These are phyloP conservation scores for Ophiostoma fasciatum DNA, from an alignment of 2,329 filamentous ascomycete species.

Conservation along the genomic window DNA sequence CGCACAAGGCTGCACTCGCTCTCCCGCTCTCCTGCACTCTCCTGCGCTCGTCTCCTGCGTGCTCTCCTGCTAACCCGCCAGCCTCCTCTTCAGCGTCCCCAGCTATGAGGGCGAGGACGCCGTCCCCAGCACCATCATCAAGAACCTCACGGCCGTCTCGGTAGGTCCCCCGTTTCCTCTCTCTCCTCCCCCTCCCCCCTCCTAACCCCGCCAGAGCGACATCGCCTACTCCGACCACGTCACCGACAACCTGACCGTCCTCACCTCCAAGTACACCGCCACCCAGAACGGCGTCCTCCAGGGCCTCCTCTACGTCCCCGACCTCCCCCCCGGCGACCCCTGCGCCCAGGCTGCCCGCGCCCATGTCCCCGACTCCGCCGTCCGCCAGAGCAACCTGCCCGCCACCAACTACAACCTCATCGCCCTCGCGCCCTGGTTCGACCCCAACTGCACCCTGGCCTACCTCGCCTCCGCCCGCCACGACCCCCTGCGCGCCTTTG, in stretches of 20 bases:
- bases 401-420: conserved; percentile 57
- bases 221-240: conserved; percentile 39
- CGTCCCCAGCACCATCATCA: conserved; percentile 37
- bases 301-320: conserved; percentile 77
- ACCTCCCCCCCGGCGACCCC: conserved; percentile 38
- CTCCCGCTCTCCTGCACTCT: neutral
- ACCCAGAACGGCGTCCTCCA: conserved; percentile 46
- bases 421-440: conserved; percentile 78
- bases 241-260: conserved; percentile 52
- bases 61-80: too few species aligned
- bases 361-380: conserved; percentile 64
- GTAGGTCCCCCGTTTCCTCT: conserved; percentile 23
- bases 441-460: conserved; percentile 52
- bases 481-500: conserved; percentile 46
- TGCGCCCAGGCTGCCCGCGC: conserved; percentile 49
- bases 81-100: conserved; percentile 46
- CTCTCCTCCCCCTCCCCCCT: neutral
- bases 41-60: too few species aligned
- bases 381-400: conserved; percentile 54
- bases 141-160: conserved; percentile 41
- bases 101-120: conserved; percentile 34
- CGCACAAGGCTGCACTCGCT: too few species aligned
- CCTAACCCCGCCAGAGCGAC: conserved; percentile 18
- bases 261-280: conserved; percentile 53
- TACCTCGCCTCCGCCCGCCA: conserved; percentile 50